Evolutionary conservation across 257 asterid genomes (phyloP), one percentile per base, ranked within the genome.

Genomic region (Scutellaria baicalensis): DNA sequence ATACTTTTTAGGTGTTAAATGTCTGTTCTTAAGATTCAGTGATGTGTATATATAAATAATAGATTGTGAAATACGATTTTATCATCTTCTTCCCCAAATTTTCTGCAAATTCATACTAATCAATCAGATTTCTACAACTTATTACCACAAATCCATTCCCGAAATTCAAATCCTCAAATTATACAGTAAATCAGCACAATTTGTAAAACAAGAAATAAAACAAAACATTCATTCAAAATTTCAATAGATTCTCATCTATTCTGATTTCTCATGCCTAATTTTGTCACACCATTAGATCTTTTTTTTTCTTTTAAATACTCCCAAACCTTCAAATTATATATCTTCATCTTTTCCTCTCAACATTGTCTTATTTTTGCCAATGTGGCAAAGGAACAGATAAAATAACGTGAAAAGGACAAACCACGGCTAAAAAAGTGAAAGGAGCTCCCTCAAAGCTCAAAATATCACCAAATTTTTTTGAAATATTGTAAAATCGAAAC

Each of bases 391-490:
- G 0, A 40, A 57, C 7, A 55, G 3, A 63, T 11, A 21, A 73
- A 50, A 69, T 36, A 12, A 58, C 59, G 9, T 18, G 11, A 13
- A 40, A 73, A 40, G 56, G 6, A 59, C 23, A 2, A 17, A n/a
- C 20, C 59, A 16, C 61, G 72, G 77, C 75, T 80, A 13, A 21
- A 69, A 40, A 1, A 47, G 57, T 20, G 10, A 52, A 55, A 70
- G 5, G 2, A 79, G 74, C 67, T 69, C 49, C 50, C 12, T 54
- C 23, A 33, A 69, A 67, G 12, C 61, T 20, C n/a, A 33, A 9
- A 12, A 47, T 14, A 4, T 51, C 8, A 54, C 33, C 9, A 35
- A 18, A 68, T 47, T 9, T 6, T 1, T 35, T 0, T n/a, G n/a
- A 1, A 39, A 27, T 27, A 58, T 57, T 5, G 14, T n/a, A 54